phyloP scores from a whole-genome alignment of 108 stramenopile genomes.

The Parietichytrium sp. region DNA sequence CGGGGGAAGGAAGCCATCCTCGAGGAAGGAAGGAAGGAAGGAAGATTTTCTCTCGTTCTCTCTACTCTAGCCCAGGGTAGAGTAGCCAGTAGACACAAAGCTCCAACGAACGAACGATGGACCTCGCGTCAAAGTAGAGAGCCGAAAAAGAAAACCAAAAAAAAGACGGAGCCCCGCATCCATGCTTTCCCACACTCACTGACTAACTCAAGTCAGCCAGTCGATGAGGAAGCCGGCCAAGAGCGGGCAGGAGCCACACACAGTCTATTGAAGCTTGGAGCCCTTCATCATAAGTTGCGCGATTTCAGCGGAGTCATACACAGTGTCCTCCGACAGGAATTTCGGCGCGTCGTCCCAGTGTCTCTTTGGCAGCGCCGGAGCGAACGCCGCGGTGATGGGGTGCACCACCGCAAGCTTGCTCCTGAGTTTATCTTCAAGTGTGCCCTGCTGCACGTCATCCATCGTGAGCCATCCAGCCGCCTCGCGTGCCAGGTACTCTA shows the following conservation, averaged over 20 bases:
- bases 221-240: not conserved
- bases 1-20: too few relatives aligned
- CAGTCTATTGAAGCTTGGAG: not conserved
- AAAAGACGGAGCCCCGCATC: not conserved
- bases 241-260: not conserved
- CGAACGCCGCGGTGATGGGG: conserved; percentile 15
- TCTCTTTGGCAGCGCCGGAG: not conserved
- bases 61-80: too few relatives aligned
- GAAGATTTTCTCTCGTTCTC: too few relatives aligned
- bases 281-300: not conserved
- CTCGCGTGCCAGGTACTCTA: conserved; percentile 19
- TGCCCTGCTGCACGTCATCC: conserved; percentile 24
- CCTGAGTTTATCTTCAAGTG: not conserved
- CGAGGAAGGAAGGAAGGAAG: too few relatives aligned
- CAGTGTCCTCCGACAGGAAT: not conserved
- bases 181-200: not conserved
- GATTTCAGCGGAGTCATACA: not conserved
- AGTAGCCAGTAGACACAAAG: too few relatives aligned
- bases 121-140: too few relatives aligned
- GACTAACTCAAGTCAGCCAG: not conserved
- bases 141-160: not conserved
- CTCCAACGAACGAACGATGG: too few relatives aligned
- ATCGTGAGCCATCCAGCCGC: not conserved
- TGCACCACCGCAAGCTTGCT: not conserved
- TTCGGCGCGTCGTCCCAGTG: conserved; percentile 5